A percentile compares a stretch with the other conserved stretches of the same genome.
Evolutionary conservation across 1,284 basidiomycete species (phyloP).

Genomic region (Malassezia brasiliensis): DNA sequence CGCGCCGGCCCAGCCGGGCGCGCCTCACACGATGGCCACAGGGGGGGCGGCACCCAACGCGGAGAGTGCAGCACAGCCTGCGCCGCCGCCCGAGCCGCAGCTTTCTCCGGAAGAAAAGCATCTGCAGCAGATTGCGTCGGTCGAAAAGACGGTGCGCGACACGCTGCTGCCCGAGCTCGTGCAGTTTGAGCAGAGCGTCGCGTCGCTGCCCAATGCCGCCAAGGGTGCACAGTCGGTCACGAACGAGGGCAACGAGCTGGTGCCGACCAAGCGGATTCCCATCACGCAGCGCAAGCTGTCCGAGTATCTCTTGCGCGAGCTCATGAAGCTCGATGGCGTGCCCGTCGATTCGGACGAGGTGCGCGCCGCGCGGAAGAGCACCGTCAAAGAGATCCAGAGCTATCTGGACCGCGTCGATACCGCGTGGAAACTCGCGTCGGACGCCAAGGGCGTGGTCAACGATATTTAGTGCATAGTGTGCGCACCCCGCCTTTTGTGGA

Average conservation of each 20-base stretch:
- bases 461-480: conserved; percentile 12
- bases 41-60: background rate
- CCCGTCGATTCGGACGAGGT: conserved; percentile 32
- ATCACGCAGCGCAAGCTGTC: conserved; percentile 33
- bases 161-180: conserved; percentile 35
- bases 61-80: background rate
- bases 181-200: conserved; percentile 25
- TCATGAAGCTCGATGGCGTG: conserved; percentile 38
- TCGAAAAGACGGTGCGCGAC: conserved; percentile 18
- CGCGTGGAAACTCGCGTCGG: conserved; percentile 25
- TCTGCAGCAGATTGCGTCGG: conserved; percentile 28
- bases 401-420: conserved; percentile 41
- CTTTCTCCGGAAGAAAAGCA: conserved; percentile 23
- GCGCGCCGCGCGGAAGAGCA: conserved; percentile 32
- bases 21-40: background rate
- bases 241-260: background rate
- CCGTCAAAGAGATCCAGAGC: conserved; percentile 40
- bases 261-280: conserved; percentile 15
- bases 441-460: conserved; percentile 18
- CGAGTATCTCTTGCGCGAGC: conserved; percentile 35
- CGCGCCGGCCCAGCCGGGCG: background rate
- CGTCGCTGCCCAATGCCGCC: conserved; percentile 2
- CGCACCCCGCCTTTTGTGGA: background rate
- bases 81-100: background rate
- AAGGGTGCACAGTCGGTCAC: background rate